Conservation (phyloP, 192 early-diverging fungal species). For the Podila verticillata region DNA sequence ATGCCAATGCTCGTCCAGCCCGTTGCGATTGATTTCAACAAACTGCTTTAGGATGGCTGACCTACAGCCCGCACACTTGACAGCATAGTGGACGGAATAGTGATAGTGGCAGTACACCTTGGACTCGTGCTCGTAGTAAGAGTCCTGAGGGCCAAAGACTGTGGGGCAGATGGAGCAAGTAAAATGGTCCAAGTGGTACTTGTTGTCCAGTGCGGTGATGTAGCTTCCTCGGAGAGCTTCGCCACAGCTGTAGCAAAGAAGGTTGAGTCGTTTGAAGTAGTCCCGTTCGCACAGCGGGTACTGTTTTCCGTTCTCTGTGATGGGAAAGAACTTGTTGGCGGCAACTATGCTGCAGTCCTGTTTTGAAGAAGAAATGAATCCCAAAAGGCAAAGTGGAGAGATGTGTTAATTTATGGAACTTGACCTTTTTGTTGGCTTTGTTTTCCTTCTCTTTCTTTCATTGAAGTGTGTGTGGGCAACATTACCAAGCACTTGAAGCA, state of each 20-base stretch:
- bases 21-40: conserved; percentile 89
- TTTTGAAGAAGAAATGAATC: conserved; percentile 2
- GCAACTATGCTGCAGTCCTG: conserved; percentile 83
- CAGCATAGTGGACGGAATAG: conserved; percentile 89
- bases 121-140: conserved; percentile 94
- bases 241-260: conserved; percentile 87
- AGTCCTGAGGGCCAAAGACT: conserved; percentile 94
- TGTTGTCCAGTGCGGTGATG: conserved; percentile 90
- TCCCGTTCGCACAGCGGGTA: conserved; percentile 87
- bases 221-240: conserved; percentile 89
- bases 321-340: conserved; percentile 88
- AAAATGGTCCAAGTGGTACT: conserved; percentile 98
- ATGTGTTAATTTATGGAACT: neutral
- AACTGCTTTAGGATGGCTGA: conserved; percentile 96
- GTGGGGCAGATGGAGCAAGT: conserved; percentile 93
- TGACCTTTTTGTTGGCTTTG: neutral
- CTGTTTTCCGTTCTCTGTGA: conserved; percentile 64
- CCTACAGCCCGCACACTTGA: conserved; percentile 94
- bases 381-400: conserved; percentile 7
- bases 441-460: neutral
- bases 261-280: conserved; percentile 83
- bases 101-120: conserved; percentile 95
- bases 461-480: neutral
- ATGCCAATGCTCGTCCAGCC: conserved; percentile 93
- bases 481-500: conserved; percentile 95